phyloP scores from a whole-genome alignment of 2,329 filamentous ascomycete genomes.

The Tricladium varicosporioides region DNA sequence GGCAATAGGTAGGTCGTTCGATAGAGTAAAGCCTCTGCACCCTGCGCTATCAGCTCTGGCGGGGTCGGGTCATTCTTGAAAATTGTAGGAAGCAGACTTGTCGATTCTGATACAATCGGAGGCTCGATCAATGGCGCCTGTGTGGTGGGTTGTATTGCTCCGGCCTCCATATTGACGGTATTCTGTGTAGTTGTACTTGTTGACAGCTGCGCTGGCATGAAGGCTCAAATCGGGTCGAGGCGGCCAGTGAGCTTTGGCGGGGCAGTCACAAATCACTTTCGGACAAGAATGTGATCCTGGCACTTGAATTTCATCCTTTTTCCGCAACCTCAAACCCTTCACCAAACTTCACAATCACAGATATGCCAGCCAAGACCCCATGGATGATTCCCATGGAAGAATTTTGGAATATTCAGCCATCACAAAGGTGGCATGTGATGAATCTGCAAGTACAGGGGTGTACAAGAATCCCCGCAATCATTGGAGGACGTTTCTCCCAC shows the following conservation, averaged over 20 bases:
- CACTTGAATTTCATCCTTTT: no score
- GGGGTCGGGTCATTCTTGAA: constrained; percentile 49
- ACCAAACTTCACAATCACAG: no score
- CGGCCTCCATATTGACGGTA: constrained; percentile 8
- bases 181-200: constrained; percentile 4
- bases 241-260: not conserved
- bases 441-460: no score
- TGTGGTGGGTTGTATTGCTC: not conserved
- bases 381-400: no score
- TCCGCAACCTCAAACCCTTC: no score
- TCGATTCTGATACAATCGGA: constrained; percentile 5
- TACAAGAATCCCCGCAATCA: no score
- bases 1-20: constrained; percentile 75
- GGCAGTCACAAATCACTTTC: not conserved
- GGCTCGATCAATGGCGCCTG: not conserved
- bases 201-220: no score
- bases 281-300: no score
- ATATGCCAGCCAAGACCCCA: no score
- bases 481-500: no score
- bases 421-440: no score
- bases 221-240: not conserved
- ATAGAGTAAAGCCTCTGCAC: constrained; percentile 94
- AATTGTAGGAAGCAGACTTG: constrained; percentile 25
- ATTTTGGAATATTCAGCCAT: no score
- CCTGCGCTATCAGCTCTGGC: constrained; percentile 78